A percentile compares a stretch with the other conserved stretches of the same genome.
Evolutionary conservation across 805 yeast species (phyloP).

Genomic region (Schizosaccharomyces osmophilus): DNA sequence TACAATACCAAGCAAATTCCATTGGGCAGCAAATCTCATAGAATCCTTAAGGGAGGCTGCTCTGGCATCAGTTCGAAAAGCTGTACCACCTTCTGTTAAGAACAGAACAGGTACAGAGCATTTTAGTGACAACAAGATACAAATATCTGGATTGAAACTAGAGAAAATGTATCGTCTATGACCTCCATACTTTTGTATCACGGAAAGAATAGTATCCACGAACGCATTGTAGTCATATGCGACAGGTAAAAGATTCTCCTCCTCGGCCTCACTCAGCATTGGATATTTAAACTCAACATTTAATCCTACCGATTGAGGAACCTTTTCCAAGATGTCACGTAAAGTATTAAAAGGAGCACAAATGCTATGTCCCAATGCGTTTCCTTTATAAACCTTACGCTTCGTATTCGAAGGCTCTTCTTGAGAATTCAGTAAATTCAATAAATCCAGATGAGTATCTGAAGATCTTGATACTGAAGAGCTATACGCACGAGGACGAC

Average conservation of each 20-base stretch:
- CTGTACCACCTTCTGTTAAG: constrained; percentile 71
- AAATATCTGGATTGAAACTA: constrained; percentile 84
- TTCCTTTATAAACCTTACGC: constrained; percentile 72
- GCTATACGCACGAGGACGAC: background rate
- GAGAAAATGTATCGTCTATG: constrained; percentile 77
- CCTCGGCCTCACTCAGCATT: constrained; percentile 76
- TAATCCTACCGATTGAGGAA: constrained; percentile 71
- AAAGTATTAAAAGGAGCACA: constrained; percentile 82
- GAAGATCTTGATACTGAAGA: background rate
- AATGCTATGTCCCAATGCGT: constrained; percentile 64
- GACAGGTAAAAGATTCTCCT: constrained; percentile 66
- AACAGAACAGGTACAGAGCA: constrained; percentile 80
- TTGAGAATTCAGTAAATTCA: background rate
- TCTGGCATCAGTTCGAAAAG: constrained; percentile 66
- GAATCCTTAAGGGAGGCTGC: constrained; percentile 79
- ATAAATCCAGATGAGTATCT: background rate
- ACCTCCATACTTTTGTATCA: constrained; percentile 50
- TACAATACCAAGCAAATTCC: constrained; percentile 82
- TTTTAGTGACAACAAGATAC: constrained; percentile 61
- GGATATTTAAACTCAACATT: constrained; percentile 86
- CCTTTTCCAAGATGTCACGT: constrained; percentile 53
- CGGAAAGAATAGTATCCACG: constrained; percentile 64
- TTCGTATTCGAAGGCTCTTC: constrained; percentile 25
- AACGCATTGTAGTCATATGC: constrained; percentile 65
- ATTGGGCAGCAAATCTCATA: constrained; percentile 64